Base-by-base conservation (phyloP, 805 yeast species). In the Suhomyces tanzawaensis region DNA sequence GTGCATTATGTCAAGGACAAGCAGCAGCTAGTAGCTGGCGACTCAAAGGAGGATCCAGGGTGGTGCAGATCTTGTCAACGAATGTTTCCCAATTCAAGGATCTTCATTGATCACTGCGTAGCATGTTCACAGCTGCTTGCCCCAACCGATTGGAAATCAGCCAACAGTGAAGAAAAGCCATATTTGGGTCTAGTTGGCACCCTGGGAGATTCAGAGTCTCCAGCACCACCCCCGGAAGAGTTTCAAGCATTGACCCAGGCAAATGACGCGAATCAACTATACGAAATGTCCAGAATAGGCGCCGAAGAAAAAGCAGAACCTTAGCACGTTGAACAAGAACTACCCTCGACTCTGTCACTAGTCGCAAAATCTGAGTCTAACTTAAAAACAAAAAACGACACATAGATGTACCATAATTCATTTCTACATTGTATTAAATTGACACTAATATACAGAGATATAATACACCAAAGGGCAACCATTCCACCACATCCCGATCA, bases 61-160 rank as follows among this genome's bases (percentile, higher is more conserved):
- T 76, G 77, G 71, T 85, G 93, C 59, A 60, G 83, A 19, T 65
- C 76, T 9, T 85, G 93, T 57, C 77, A 76, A 36, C 64, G 68
- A 41, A 66, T 67, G 66, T 85, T 83, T 49, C 62, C 66, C 9
- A 58, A 66, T 25, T 71, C 81, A 18, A 78, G 77, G 43, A 60
- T 60, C 2, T 85, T 84, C 53, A 67, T 84, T 21, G 79, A 73
- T 28, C 91, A 84, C 54, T 80, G 85, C 43, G 69, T 68, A 19
- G 76, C 71, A 13, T 84, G 91, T 58, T 82, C 89, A 11, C 52
- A 53, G 33, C 51, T 21, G 29, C 32, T 36, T 4, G 19, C 36
- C 3, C 37, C 47, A 2, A 37, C 44, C 6, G 45, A 37, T 21
- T 40, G 42, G 48, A 36, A 41, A 27, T 13, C 16, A 16, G 12